These are phyloP conservation scores for Phytophthora quininea DNA, from an alignment of 352 stramenopile genomes.

Conservation along the genomic window DNA sequence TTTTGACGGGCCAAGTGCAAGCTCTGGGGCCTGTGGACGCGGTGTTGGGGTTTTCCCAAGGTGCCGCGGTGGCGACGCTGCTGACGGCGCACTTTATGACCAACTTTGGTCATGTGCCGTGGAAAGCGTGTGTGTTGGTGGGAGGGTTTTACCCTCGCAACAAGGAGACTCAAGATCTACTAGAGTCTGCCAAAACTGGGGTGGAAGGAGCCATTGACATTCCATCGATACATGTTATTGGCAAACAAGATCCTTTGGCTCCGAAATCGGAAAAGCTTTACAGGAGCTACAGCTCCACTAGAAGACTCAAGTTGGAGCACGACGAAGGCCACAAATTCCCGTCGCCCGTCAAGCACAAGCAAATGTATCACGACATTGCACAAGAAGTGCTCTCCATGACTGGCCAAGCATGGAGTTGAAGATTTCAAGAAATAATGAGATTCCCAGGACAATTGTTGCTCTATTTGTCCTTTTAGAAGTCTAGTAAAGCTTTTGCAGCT, in stretches of 20 bases:
- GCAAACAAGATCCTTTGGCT: constrained; percentile 49
- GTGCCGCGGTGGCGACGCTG: constrained; percentile 57
- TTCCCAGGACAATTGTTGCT: background rate
- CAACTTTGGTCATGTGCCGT: constrained; percentile 50
- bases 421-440: background rate
- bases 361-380: constrained; percentile 61
- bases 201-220: constrained; percentile 50
- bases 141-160: constrained; percentile 60
- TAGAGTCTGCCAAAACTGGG: constrained; percentile 45
- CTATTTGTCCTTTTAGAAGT: background rate
- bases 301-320: constrained; percentile 57
- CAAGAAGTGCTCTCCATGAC: constrained; percentile 47
- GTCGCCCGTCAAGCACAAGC: constrained; percentile 41
- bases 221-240: constrained; percentile 74
- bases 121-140: constrained; percentile 69
- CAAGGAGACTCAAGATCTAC: constrained; percentile 52
- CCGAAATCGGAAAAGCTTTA: constrained; percentile 58
- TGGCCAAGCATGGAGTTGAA: constrained; percentile 20
- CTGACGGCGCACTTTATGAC: constrained; percentile 68
- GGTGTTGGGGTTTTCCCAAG: constrained; percentile 79
- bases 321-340: constrained; percentile 87
- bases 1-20: constrained; percentile 53
- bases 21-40: constrained; percentile 60
- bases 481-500: constrained; percentile 68
- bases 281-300: constrained; percentile 42